Evolutionary conservation across 345 rosid species (phyloP), one percentile per base, ranked within the genome.

Genomic region (Brassica nigra): DNA sequence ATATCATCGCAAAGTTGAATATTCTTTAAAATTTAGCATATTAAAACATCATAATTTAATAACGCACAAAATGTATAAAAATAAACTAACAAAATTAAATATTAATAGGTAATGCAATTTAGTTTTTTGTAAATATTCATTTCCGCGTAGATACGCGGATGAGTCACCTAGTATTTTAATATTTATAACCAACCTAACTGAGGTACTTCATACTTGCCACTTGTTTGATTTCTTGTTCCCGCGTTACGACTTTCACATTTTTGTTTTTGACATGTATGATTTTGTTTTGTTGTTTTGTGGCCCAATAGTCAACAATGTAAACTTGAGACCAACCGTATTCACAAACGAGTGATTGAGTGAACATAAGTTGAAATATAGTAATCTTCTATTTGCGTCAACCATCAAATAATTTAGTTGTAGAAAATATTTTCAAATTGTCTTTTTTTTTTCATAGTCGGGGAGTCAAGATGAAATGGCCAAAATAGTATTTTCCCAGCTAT

Each of bases 241-340:
- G 39, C 20, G 16, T 33, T 64, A 11, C 47, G 44, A 64, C 68
- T 64, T 33, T 16, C 61, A 16, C 61, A 6, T 18, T 4, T 52
- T 52, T 52, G 1, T 14, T 47, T 29, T 62, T 62, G 30, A 14
- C 47, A 64, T 34, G 68, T 8, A 64, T 33, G 27, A 12, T 33
- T 64, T 64, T 57, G 62, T 33, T 33, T 33, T 64, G 67, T 31
- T 63, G 67, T 63, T 31, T 63, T 63, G 33, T 33, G 23, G 3
- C 28, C 14, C 28, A 64, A 33, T 34, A 64, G 28, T 34, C 47
- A 64, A 64, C 68, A 31, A 64, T n/a, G 68, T 15, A 37, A 64
- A 33, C 68, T 34, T 34, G 42, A 39, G 10, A 31, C 12, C n/a
- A 63, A n/a, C 39, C 23, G 29, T 57, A 20, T 20, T 18, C 10